phyloP scores from a whole-genome alignment of 108 stramenopile genomes.

The Bacterosira constricta region DNA sequence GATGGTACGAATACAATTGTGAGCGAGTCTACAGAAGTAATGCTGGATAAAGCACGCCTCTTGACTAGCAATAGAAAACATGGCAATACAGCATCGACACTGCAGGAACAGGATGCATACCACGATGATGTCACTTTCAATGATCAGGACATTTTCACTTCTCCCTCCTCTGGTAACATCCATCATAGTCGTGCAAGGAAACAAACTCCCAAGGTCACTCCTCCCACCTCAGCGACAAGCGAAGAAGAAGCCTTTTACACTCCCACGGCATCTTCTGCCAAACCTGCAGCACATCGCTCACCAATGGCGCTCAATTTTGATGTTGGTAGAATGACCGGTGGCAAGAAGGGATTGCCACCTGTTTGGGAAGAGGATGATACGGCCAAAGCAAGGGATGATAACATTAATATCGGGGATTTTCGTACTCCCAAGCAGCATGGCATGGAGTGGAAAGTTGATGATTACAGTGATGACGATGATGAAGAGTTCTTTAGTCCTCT shows the following conservation, averaged over 20 bases:
- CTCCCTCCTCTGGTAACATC: no score
- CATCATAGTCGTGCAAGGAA: background rate
- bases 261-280: background rate
- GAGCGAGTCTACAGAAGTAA: background rate
- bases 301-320: background rate
- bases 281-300: no score
- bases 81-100: background rate
- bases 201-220: constrained; percentile 1
- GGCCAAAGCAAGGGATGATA: background rate
- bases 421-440: constrained; percentile 6
- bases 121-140: background rate
- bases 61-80: background rate
- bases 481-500: constrained; percentile 40
- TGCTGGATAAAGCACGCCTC: constrained; percentile 3
- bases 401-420: constrained; percentile 1
- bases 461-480: constrained; percentile 9
- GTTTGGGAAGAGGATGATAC: constrained; percentile 11
- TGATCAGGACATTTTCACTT: background rate
- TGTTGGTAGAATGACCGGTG: background rate
- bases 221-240: background rate
- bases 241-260: constrained; percentile 3
- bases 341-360: constrained; percentile 1
- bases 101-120: no score
- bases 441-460: background rate
- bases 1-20: background rate